phyloP scores from a whole-genome alignment of 2,329 filamentous ascomycete genomes.

The Lecanicillium sp. region DNA sequence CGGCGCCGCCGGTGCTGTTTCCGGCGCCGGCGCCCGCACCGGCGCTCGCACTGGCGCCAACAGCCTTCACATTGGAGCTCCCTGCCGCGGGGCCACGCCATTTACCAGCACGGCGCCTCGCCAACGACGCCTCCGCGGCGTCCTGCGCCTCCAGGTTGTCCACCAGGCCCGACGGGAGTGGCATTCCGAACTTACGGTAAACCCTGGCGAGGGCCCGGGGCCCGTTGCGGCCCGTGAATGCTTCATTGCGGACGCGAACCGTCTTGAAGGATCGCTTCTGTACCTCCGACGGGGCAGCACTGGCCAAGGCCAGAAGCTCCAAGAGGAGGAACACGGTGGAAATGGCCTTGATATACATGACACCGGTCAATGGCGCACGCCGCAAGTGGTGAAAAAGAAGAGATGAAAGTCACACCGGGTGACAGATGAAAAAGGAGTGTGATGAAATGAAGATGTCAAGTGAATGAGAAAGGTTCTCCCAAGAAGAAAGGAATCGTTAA shows the following conservation, averaged over 20 bases:
- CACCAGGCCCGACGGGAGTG: slow-evolving; percentile 37
- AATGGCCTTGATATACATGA: slow-evolving; percentile 8
- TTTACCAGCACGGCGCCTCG: slow-evolving; percentile 11
- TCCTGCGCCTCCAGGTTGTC: slow-evolving; percentile 28
- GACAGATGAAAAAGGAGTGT: not conserved
- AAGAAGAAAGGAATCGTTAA: not conserved
- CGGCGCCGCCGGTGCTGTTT: slow-evolving; percentile 1
- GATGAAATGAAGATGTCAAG: not conserved
- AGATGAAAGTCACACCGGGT: slow-evolving; percentile 4
- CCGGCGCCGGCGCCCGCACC: not conserved
- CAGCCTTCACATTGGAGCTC: not conserved
- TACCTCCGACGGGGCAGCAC: slow-evolving; percentile 25
- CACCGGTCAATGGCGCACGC: slow-evolving; percentile 3
- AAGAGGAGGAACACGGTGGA: slow-evolving; percentile 41
- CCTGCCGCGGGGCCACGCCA: not conserved
- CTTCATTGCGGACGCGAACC: slow-evolving; percentile 48
- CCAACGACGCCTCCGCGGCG: slow-evolving; percentile 16
- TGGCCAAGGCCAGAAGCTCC: slow-evolving; percentile 41
- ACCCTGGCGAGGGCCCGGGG: slow-evolving; percentile 56
- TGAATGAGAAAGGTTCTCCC: not conserved
- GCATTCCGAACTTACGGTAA: slow-evolving; percentile 61
- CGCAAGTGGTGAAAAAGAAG: not conserved
- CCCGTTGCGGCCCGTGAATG: slow-evolving; percentile 51
- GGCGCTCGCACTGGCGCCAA: not conserved
- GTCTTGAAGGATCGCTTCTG: slow-evolving; percentile 57